A percentile compares a stretch with the other conserved stretches of the same genome.
phyloP scores from a whole-genome alignment of 352 stramenopile species.

The Hyaloperonospora arabidopsidis region DNA sequence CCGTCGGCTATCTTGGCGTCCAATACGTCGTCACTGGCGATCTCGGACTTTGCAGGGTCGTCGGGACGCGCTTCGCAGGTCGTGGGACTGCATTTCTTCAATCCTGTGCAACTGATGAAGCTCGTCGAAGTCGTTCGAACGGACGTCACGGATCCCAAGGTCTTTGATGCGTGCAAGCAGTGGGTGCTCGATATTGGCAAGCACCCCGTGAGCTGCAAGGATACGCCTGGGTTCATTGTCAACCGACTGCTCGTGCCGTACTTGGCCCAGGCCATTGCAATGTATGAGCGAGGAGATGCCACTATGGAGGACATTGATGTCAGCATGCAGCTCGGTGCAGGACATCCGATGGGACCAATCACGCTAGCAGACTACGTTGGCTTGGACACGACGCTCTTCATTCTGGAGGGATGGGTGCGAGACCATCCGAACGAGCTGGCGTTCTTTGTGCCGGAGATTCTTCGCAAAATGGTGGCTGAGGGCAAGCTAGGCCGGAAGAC shows the following conservation, averaged over 20 bases:
- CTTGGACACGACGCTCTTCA: conserved; percentile 94
- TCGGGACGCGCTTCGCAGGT: conserved; percentile 89
- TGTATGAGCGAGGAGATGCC: conserved; percentile 92
- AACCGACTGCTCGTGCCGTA: conserved; percentile 88
- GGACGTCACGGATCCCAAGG: conserved; percentile 84
- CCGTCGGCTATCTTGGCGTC: conserved; percentile 91
- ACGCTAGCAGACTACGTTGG: conserved; percentile 94
- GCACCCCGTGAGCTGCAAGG: conserved; percentile 89
- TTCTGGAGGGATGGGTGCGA: conserved; percentile 93
- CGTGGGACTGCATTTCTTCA: conserved; percentile 98
- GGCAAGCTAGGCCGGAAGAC: conserved; percentile 94
- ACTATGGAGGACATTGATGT: conserved; percentile 95
- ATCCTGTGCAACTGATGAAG: conserved; percentile 92
- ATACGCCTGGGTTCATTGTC: conserved; percentile 97
- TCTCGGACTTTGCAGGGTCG: conserved; percentile 91
- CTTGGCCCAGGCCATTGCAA: conserved; percentile 81
- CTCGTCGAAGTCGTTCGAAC: conserved; percentile 95
- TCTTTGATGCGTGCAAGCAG: conserved; percentile 88
- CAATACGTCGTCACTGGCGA: conserved; percentile 93
- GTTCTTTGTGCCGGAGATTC: conserved; percentile 91
- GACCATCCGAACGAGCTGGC: conserved; percentile 92
- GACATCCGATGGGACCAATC: conserved; percentile 95
- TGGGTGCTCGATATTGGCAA: conserved; percentile 92
- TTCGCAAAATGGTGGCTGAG: conserved; percentile 88
- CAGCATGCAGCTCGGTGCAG: conserved; percentile 94